Percentiles rank a stretch among this genome's conserved stretches.
phyloP scores from a whole-genome alignment of 2,329 filamentous ascomycete species.

The Epichloe coenophiala region DNA sequence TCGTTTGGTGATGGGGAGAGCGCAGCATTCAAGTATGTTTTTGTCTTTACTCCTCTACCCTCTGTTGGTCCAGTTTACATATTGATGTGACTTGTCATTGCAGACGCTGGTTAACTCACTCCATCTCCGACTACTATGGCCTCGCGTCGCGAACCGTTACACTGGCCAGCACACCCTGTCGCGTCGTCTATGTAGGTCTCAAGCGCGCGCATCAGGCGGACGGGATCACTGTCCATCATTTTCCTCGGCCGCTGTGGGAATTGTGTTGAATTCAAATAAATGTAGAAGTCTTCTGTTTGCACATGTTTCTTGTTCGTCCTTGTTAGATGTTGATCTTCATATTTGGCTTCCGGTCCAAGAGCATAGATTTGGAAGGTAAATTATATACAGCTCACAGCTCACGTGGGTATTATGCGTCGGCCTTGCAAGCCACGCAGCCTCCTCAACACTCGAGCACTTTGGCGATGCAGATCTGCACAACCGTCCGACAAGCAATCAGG shows the following conservation, averaged over 20 bases:
- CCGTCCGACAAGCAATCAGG: no score
- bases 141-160: conserved; percentile 72
- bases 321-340: no score
- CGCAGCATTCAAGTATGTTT: conserved; percentile 66
- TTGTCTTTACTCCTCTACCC: not conserved
- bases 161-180: conserved; percentile 52
- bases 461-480: no score
- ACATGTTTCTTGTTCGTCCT: not conserved
- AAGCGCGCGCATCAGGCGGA: conserved; percentile 30
- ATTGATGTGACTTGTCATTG: not conserved
- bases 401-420: no score
- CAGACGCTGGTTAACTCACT: conserved; percentile 85
- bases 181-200: conserved; percentile 74
- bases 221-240: conserved; percentile 13
- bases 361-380: no score
- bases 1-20: conserved; percentile 60
- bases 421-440: no score
- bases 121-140: conserved; percentile 85
- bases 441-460: no score
- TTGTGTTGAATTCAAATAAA: conserved; percentile 27
- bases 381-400: no score
- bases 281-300: not conserved
- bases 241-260: conserved; percentile 53
- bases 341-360: no score
- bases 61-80: no score